Conservation (phyloP, 768 basidiomycete species). For the Mycena chlorophos region DNA sequence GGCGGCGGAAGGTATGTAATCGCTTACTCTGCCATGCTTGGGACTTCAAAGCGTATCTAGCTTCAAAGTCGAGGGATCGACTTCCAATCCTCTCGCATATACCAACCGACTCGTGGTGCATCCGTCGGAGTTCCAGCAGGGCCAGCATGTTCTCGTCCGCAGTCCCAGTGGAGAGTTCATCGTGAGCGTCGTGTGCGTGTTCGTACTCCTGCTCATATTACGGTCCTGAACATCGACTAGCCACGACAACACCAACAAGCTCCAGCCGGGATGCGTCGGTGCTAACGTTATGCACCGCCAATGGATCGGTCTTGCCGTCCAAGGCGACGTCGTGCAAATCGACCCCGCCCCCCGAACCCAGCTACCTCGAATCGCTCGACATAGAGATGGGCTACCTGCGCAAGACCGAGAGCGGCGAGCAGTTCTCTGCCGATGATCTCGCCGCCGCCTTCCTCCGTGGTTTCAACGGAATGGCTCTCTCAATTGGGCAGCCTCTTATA, state of each 20-base stretch:
- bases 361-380: constrained; percentile 77
- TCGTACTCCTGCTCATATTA: neutral
- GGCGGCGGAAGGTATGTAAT: constrained; percentile 28
- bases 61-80: constrained; percentile 59
- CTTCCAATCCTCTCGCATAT: constrained; percentile 69
- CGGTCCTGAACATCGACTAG: constrained; percentile 37
- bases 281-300: constrained; percentile 77
- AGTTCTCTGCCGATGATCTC: constrained; percentile 90
- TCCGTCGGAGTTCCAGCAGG: constrained; percentile 70
- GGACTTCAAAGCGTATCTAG: constrained; percentile 28
- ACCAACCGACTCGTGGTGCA: constrained; percentile 82
- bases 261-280: constrained; percentile 72
- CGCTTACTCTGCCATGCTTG: constrained; percentile 1
- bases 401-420: constrained; percentile 56
- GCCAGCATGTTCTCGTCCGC: constrained; percentile 61
- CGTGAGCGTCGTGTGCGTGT: constrained; percentile 68
- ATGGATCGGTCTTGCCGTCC: constrained; percentile 84
- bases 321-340: constrained; percentile 75
- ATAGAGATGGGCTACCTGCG: constrained; percentile 72
- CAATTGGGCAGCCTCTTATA: constrained; percentile 65
- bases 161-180: constrained; percentile 66
- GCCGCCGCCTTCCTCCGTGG: constrained; percentile 70
- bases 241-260: constrained; percentile 73
- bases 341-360: constrained; percentile 59
- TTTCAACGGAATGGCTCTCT: constrained; percentile 71